Evolutionary conservation across 768 basidiomycete species (phyloP).

Genomic region (Rhodotorula babjevae): DNA sequence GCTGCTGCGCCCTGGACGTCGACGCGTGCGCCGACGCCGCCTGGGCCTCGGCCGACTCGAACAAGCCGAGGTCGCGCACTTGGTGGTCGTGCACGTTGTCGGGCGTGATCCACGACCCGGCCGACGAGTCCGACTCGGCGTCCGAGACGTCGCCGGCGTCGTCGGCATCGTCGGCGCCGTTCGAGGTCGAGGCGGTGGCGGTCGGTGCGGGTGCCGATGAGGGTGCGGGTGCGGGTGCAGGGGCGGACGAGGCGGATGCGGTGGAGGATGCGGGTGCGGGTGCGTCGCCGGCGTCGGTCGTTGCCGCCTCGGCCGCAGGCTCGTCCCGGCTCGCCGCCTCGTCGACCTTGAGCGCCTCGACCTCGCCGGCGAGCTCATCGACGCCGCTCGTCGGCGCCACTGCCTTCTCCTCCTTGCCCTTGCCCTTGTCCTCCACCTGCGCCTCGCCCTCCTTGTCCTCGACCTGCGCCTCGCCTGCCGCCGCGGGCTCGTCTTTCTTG

Average conservation of each 20-base stretch:
- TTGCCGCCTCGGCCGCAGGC: too few species aligned
- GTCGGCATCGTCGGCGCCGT: conserved; percentile 17
- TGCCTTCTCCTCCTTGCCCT: neutral
- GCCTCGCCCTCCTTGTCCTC: neutral
- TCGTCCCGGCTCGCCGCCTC: conserved; percentile 16
- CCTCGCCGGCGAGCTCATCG: neutral
- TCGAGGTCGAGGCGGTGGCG: neutral
- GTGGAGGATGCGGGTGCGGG: neutral
- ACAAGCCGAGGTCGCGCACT: conserved; percentile 74
- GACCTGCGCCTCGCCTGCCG: conserved; percentile 1
- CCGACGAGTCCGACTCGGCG: conserved; percentile 60
- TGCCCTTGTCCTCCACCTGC: neutral
- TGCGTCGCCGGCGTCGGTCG: neutral
- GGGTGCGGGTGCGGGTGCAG: neutral
- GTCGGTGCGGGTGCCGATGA: neutral
- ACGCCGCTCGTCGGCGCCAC: too few species aligned
- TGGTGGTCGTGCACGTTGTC: conserved; percentile 78
- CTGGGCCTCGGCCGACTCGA: conserved; percentile 54
- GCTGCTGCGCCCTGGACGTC: conserved; percentile 36
- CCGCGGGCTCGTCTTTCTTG: conserved; percentile 31
- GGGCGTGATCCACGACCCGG: conserved; percentile 90
- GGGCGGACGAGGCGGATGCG: neutral
- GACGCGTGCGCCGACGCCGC: neutral
- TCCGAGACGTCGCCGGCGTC: conserved; percentile 61
- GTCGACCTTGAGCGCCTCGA: conserved; percentile 4